Evolutionary conservation across 257 asterid genomes (phyloP).

Genomic region (Oldenlandia corymbosa): DNA sequence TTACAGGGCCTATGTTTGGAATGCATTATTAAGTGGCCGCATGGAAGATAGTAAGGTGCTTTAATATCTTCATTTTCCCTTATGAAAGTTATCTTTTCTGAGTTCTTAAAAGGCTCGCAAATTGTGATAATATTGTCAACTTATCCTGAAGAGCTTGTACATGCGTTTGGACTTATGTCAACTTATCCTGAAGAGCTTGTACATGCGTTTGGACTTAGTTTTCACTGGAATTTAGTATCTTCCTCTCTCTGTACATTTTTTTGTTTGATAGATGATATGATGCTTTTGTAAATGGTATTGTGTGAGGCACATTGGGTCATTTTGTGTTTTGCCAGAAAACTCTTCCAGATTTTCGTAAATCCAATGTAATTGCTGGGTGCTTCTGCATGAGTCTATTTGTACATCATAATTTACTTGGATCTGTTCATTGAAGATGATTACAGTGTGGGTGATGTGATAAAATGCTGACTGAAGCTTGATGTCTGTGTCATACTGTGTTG

Average conservation of each 20-base stretch:
- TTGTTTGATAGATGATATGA: neutral
- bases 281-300: neutral
- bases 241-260: too few relatives aligned
- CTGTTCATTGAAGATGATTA: neutral
- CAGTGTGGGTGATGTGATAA: neutral
- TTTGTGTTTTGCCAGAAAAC: too few relatives aligned
- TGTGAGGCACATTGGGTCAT: neutral
- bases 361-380: neutral
- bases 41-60: slow-evolving; percentile 87
- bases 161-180: neutral
- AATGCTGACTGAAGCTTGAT: slow-evolving; percentile 1
- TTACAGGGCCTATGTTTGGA: slow-evolving; percentile 59
- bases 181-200: neutral
- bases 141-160: neutral
- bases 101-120: neutral
- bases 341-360: neutral
- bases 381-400: neutral
- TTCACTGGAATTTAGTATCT: too few relatives aligned
- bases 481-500: neutral
- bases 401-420: neutral
- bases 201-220: neutral
- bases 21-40: slow-evolving; percentile 75
- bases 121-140: neutral
- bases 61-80: slow-evolving; percentile 2
- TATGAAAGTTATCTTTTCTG: neutral